Evolutionary conservation across 2,329 filamentous ascomycete genomes (phyloP).

Genomic region (Shiraia bambusicola): DNA sequence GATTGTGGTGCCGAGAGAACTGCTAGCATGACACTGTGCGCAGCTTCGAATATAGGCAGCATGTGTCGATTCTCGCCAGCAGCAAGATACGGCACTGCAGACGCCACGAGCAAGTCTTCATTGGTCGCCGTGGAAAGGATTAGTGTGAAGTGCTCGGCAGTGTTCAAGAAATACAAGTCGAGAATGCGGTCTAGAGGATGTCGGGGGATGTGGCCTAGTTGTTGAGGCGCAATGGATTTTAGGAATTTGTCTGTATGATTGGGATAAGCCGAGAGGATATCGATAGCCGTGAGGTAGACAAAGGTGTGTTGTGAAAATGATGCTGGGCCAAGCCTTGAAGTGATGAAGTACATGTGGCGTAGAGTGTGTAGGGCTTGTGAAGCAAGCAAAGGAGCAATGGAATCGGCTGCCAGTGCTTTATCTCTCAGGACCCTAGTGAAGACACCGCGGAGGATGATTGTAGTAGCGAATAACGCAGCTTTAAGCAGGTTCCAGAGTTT

Average conservation of each 20-base stretch:
- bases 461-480: slow-evolving; percentile 72
- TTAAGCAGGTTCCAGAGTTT: slow-evolving; percentile 74
- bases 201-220: slow-evolving; percentile 58
- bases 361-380: slow-evolving; percentile 71
- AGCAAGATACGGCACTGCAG: slow-evolving; percentile 72
- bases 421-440: slow-evolving; percentile 66
- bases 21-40: slow-evolving; percentile 79
- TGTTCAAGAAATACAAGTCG: slow-evolving; percentile 87
- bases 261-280: slow-evolving; percentile 74
- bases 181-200: slow-evolving; percentile 70
- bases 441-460: slow-evolving; percentile 73
- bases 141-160: slow-evolving; percentile 79
- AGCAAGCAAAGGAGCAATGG: slow-evolving; percentile 66
- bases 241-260: slow-evolving; percentile 67
- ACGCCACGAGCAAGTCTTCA: slow-evolving; percentile 71
- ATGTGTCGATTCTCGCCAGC: slow-evolving; percentile 58
- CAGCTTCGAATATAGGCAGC: slow-evolving; percentile 79
- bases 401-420: slow-evolving; percentile 54
- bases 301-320: slow-evolving; percentile 84
- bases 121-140: slow-evolving; percentile 66
- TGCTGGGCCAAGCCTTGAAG: slow-evolving; percentile 69
- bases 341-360: slow-evolving; percentile 79
- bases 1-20: slow-evolving; percentile 80
- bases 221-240: slow-evolving; percentile 59
- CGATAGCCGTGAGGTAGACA: slow-evolving; percentile 77